Evolutionary conservation across 1,284 basidiomycete species (phyloP), one percentile per base, ranked within the genome.

Genomic region (Violaceomyces palustris): DNA sequence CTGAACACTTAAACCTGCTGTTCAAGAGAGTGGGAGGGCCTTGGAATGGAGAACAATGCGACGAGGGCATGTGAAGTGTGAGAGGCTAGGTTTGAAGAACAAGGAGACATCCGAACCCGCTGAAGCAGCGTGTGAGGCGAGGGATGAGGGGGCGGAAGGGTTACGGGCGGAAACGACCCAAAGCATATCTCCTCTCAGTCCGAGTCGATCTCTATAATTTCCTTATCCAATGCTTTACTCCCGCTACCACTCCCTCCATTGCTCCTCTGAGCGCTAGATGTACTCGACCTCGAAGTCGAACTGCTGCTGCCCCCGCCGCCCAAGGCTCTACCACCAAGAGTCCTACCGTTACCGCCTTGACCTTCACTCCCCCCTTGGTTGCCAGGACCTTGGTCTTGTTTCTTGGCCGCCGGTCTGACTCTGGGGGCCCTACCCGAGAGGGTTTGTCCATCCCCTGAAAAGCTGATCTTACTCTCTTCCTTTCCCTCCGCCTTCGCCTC

Each of bases 181-280:
- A n/a, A n/a, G n/a, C n/a, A n/a, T n/a, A n/a, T n/a, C n/a, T n/a
- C n/a, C n/a, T n/a, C n/a, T 59, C 47, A 66, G 42, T 64, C 64
- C 3, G 61, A 63, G 33, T 66, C 64, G 27, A 66, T 56, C n/a
- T 64, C 64, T 14, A 66, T 66, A 22, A 59, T 39, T 10, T 66
- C 64, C 14, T 54, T 48, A 22, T 43, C n/a, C n/a, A n/a, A n/a
- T n/a, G n/a, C n/a, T n/a, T n/a, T n/a, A n/a, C n/a, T n/a, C n/a
- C n/a, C n/a, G n/a, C n/a, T n/a, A n/a, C n/a, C n/a, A n/a, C n/a
- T 47, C 21, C 26, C 17, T 6, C 54, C 56, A 22, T 49, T 55
- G 39, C 45, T 26, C 19, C 45, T 55, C 32, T 38, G 51, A 1
- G 34, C 51, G 9, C 50, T 39, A 2, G 48, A 48, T n/a, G n/a